Evolutionary conservation across 2,329 filamentous ascomycete species (phyloP).

Genomic region (Davidsoniella eucalypti): DNA sequence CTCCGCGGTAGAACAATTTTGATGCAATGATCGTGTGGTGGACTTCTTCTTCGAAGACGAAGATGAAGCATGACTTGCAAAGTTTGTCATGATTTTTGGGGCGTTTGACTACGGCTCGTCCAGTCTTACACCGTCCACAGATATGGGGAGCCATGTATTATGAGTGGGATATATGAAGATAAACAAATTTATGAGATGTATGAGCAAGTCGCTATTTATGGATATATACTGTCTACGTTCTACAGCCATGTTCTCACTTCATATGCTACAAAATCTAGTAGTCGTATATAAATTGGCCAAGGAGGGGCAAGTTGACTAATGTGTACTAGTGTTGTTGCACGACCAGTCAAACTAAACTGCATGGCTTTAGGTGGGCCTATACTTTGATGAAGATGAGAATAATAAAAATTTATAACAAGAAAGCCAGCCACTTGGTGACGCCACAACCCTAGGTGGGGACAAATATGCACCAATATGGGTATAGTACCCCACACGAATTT

Average conservation of each 20-base stretch:
- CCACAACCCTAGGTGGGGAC: too few species aligned
- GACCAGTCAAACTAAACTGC: too few species aligned
- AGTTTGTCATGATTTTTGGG: conserved; percentile 92
- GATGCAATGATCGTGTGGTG: conserved; percentile 80
- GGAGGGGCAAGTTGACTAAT: too few species aligned
- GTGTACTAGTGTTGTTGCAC: too few species aligned
- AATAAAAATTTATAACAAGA: too few species aligned
- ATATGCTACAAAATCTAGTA: too few species aligned
- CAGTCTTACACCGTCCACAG: conserved; percentile 60
- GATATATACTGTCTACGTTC: background rate
- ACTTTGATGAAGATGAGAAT: too few species aligned
- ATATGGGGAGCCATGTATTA: conserved; percentile 53
- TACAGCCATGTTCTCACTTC: background rate
- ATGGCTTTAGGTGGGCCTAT: too few species aligned
- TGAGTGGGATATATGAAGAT: background rate
- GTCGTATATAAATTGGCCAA: too few species aligned
- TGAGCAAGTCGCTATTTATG: background rate
- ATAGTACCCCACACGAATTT: background rate
- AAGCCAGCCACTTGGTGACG: too few species aligned
- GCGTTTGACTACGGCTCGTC: conserved; percentile 75
- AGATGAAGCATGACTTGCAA: conserved; percentile 76
- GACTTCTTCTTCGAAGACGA: conserved; percentile 79
- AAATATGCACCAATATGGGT: too few species aligned
- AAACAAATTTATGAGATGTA: background rate
- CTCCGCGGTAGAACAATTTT: conserved; percentile 65